Evolutionary conservation across 305 asterid species (phyloP).

Genomic region (Solanum hybrid): DNA sequence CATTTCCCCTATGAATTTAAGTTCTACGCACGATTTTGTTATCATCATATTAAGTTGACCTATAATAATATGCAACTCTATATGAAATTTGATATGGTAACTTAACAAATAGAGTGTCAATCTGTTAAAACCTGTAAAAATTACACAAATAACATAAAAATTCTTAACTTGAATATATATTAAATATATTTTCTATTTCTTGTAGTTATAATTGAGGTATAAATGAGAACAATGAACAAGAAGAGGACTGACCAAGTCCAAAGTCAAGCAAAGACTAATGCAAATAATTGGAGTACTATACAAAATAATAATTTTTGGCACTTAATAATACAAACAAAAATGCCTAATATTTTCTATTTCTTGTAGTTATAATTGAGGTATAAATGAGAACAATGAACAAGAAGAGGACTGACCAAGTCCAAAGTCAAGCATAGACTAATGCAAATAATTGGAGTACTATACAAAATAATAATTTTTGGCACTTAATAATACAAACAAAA

Average conservation of each 20-base stretch:
- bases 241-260: neutral
- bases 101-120: neutral
- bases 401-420: neutral
- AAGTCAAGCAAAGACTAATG: neutral
- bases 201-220: neutral
- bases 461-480: neutral
- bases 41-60: neutral
- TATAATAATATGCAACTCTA: neutral
- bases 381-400: neutral
- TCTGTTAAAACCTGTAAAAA: neutral
- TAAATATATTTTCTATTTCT: neutral
- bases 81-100: neutral
- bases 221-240: neutral
- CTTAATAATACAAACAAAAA: neutral
- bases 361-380: neutral
- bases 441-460: neutral
- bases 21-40: neutral
- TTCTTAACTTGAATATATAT: neutral
- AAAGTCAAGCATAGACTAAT: neutral
- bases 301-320: neutral
- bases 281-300: neutral
- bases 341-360: neutral
- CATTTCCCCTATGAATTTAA: neutral
- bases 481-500: neutral
- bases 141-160: neutral